Evolutionary conservation across 2,329 filamentous ascomycete species (phyloP), one percentile per base, ranked within the genome.

Genomic region (Fusarium sp.): DNA sequence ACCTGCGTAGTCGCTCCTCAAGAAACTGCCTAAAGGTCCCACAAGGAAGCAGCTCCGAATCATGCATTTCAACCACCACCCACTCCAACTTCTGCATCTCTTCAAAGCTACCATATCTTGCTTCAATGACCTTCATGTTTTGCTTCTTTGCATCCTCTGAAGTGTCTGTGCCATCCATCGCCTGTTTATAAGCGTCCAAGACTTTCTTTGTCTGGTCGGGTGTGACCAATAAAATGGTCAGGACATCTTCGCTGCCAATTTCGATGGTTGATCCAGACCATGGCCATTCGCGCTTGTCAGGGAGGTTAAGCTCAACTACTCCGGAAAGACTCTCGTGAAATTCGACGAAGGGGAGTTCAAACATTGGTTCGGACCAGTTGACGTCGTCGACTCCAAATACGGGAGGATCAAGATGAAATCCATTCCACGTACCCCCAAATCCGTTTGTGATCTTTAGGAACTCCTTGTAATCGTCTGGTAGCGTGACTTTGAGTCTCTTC

Each of bases 381-480:
- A 73, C 42, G 2, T 69, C 41, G 8, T 71, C 58, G 5, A 69
- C 61, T 16, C 31, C 44, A 6, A 24, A 42, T 3, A 73, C 23
- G 1, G 41, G 53, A 10, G 55, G 38, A 1, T 69, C 70, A 6
- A 50, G 46, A 18, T 53, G 60, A 18, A 57, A 69, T 3, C 70
- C 70, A 12, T 73, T 73, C 70, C 68, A 73, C 18, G 60, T 54
- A 3, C 56, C 24, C 16, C 62, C 68, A 39, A 71, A 69, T 0
- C 70, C 70, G 35, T 73, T 73, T 15, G 39, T 73, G 15, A 69
- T 58, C 20, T 55, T 69, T 1, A 73, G 29, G 15, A 73, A 73
- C 2, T 65, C 59, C 6, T 73, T 73, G 16, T 71, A 71, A 28
- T 72, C 70, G 3, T 49, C 42, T n/a, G 70, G 70, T 0, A 72